Evolutionary conservation across 306 rosid genomes (phyloP).

Genomic region (Oemleria cerasiformis): DNA sequence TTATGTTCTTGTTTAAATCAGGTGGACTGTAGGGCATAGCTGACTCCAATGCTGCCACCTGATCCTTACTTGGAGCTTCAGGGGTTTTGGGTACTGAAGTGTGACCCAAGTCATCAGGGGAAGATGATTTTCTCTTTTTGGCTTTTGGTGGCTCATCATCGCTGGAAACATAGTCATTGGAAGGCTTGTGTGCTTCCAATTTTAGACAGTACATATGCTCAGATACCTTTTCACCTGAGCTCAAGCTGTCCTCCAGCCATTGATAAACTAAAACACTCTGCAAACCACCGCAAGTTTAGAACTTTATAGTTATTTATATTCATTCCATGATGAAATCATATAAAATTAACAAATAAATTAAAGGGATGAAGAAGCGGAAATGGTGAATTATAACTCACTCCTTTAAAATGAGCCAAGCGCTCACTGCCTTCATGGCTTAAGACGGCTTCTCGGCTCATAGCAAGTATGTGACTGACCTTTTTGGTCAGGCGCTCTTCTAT

Average conservation of each 20-base stretch:
- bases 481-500: slow-evolving; percentile 56
- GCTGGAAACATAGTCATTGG: slow-evolving; percentile 21
- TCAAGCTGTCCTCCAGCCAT: slow-evolving; percentile 88
- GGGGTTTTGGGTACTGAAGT: slow-evolving; percentile 23
- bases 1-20: slow-evolving; percentile 69
- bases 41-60: slow-evolving; percentile 36
- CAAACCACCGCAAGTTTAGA: slow-evolving; percentile 16
- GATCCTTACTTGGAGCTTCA: slow-evolving; percentile 38
- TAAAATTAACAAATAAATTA: not conserved
- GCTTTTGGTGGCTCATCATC: slow-evolving; percentile 34
- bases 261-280: slow-evolving; percentile 63
- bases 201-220: slow-evolving; percentile 59
- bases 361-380: not conserved
- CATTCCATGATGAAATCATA: not conserved
- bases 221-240: slow-evolving; percentile 60
- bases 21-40: slow-evolving; percentile 70
- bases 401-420: slow-evolving; percentile 62
- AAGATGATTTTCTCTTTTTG: slow-evolving; percentile 49
- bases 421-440: slow-evolving; percentile 41
- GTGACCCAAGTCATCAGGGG: slow-evolving; percentile 26
- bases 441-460: slow-evolving; percentile 52
- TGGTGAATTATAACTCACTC: slow-evolving; percentile 40
- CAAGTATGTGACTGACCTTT: slow-evolving; percentile 68
- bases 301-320: not conserved
- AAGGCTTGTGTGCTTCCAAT: slow-evolving; percentile 34